Evolutionary conservation across 805 yeast genomes (phyloP), one percentile per base, ranked within the genome.

Genomic region (Kluyveromyces wickerhamii): DNA sequence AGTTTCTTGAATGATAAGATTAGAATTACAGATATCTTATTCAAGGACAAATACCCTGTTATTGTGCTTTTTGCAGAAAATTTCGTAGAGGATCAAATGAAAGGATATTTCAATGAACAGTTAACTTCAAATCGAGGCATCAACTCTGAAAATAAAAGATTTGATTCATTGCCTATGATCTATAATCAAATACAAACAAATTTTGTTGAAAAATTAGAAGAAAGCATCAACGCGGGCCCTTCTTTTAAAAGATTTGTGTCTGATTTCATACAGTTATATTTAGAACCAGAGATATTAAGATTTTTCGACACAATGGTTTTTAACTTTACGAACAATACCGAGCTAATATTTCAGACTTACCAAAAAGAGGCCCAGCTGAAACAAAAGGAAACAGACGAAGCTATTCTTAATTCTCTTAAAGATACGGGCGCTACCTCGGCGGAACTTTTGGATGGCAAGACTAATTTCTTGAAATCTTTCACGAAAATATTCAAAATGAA

Each of bases 391-490:
- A 60, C 62, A 27, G 68, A 74, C 59, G 67, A 67, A 32, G 51
- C 52, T 11, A 51, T 62, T 7, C 62, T 62, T 39, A 68, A 69
- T 36, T 57, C 60, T 17, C 40, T 65, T 28, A 66, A 65, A 19
- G 62, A 53, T 18, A 63, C 65, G 34, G 68, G 38, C 46, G 59
- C 51, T 50, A 44, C 35, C 55, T 12, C 11, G 15, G 53, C 21
- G 57, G 49, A 34, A 52, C 38, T 50, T 13, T 37, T 47, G 5
- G 52, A 52, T 14, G 57, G 63, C 25, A 72, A 74, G 39, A 65
- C 65, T 47, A 85, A 79, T 45, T 69, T 80, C 35, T 63, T 80
- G 37, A 62, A 77, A 13, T 75, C 77, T 42, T 80, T 80, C 54
- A 70, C 75, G 9, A 79, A 74, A 45, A 77, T 79, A 3, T 77